A percentile compares a stretch with the other conserved stretches of the same genome.
Evolutionary conservation across 805 yeast species (phyloP).

Genomic region (Myxozyma lipomycoides): DNA sequence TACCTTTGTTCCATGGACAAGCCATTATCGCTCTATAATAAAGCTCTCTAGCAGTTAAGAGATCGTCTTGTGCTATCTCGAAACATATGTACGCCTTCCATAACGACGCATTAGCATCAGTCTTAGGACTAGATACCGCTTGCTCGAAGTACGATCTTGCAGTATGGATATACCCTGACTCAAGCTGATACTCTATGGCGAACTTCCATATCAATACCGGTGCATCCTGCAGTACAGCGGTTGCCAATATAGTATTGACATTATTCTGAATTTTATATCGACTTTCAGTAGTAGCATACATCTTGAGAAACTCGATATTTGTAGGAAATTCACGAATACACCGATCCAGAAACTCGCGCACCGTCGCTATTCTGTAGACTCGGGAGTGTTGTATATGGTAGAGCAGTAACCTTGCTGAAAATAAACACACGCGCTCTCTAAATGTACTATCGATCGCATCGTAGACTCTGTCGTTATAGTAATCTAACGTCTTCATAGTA

Average conservation of each 20-base stretch:
- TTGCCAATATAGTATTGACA: conserved; percentile 7
- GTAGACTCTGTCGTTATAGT: too few species aligned
- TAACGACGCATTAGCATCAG: conserved; percentile 2
- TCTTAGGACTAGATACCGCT: conserved; percentile 8
- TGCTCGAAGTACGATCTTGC: conserved; percentile 11
- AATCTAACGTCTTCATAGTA: too few species aligned
- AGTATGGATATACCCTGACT: conserved; percentile 1
- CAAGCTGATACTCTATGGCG: conserved; percentile 11
- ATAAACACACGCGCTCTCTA: conserved; percentile 2
- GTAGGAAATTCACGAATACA: conserved; percentile 10
- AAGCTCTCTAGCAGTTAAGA: conserved; percentile 6
- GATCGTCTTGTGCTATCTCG: conserved; percentile 1
- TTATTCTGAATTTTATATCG: conserved; percentile 12
- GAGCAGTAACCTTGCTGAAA: conserved; percentile 6
- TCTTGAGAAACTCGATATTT: conserved; percentile 5
- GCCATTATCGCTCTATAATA: conserved; percentile 15
- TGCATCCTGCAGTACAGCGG: conserved; percentile 3
- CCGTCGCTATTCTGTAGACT: conserved; percentile 10
- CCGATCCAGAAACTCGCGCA: conserved; percentile 11
- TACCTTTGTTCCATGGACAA: conserved; percentile 25
- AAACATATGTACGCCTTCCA: conserved; percentile 15
- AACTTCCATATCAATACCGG: conserved; percentile 7
- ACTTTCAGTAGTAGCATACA: conserved; percentile 13
- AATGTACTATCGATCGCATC: not conserved
- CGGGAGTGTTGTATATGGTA: conserved; percentile 6